Evolutionary conservation across 768 basidiomycete species (phyloP).

Genomic region (Collybia mongolica): DNA sequence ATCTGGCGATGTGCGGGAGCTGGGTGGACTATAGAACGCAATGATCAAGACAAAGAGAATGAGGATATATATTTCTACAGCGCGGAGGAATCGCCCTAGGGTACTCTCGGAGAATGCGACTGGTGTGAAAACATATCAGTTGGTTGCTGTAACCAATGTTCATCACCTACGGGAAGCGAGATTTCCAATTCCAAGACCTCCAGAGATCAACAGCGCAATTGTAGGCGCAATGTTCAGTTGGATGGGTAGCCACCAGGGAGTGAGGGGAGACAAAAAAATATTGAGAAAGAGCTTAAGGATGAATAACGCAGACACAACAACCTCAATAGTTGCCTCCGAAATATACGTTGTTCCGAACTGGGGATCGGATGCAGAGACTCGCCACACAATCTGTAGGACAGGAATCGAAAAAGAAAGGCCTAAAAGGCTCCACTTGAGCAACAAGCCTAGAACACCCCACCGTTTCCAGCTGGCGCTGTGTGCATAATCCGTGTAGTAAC

Average conservation of each 20-base stretch:
- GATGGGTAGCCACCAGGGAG: constrained; percentile 41
- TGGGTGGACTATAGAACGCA: constrained; percentile 29
- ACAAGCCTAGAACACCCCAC: constrained; percentile 56
- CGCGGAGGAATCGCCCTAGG: constrained; percentile 67
- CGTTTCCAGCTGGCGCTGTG: constrained; percentile 68
- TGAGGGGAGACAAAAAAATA: constrained; percentile 40
- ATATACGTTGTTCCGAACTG: constrained; percentile 49
- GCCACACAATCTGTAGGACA: constrained; percentile 64
- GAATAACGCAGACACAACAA: constrained; percentile 56
- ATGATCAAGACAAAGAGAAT: constrained; percentile 56
- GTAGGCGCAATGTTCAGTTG: constrained; percentile 49
- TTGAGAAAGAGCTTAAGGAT: constrained; percentile 65
- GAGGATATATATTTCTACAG: constrained; percentile 60
- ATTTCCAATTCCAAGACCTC: constrained; percentile 55
- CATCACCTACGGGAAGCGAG: constrained; percentile 52
- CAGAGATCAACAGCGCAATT: constrained; percentile 48
- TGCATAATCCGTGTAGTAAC: constrained; percentile 1
- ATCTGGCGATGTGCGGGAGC: constrained; percentile 1
- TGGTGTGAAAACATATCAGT: constrained; percentile 22
- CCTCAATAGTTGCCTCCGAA: constrained; percentile 55
- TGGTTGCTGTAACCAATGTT: background rate
- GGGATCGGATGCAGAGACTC: constrained; percentile 40
- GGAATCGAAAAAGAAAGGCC: constrained; percentile 43
- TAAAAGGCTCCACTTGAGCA: constrained; percentile 53
- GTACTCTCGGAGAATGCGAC: constrained; percentile 69